Conservation (phyloP, 192 early-diverging fungal species). For the Coemansia sp. region DNA sequence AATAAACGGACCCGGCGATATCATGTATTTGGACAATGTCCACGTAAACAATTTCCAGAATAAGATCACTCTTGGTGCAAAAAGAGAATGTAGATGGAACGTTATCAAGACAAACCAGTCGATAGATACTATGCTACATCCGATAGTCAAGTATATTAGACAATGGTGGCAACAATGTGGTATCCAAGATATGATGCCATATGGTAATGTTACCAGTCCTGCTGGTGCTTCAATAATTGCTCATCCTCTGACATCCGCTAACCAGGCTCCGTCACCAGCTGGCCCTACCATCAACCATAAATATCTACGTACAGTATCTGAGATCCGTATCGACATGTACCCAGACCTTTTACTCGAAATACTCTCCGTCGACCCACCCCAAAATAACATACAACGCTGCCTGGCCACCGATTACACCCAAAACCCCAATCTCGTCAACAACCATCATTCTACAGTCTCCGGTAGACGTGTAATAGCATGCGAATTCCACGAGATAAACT, state of each 20-base stretch:
- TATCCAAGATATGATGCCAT: neutral
- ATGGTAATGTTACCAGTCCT: neutral
- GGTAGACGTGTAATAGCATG: neutral
- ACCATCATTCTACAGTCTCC: neutral
- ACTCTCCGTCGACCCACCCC: neutral
- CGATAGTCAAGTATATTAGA: neutral
- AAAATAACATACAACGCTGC: neutral
- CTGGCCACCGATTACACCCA: constrained; percentile 6
- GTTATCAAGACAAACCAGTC: neutral
- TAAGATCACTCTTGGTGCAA: neutral
- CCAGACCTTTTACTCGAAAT: neutral
- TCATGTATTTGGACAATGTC: neutral
- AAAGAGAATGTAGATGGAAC: constrained; percentile 2
- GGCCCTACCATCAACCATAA: neutral
- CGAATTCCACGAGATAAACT: neutral
- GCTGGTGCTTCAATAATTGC: neutral
- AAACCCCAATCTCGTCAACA: neutral
- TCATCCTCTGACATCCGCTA: neutral
- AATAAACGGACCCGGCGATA: neutral
- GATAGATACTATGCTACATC: neutral
- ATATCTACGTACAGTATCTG: neutral
- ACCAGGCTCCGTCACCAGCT: neutral
- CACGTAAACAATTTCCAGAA: neutral
- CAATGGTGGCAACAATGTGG: neutral
- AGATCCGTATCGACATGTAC: neutral